Base-by-base conservation (phyloP, 495 filamentous ascomycete genomes). In the Aspergillus panamensis region DNA sequence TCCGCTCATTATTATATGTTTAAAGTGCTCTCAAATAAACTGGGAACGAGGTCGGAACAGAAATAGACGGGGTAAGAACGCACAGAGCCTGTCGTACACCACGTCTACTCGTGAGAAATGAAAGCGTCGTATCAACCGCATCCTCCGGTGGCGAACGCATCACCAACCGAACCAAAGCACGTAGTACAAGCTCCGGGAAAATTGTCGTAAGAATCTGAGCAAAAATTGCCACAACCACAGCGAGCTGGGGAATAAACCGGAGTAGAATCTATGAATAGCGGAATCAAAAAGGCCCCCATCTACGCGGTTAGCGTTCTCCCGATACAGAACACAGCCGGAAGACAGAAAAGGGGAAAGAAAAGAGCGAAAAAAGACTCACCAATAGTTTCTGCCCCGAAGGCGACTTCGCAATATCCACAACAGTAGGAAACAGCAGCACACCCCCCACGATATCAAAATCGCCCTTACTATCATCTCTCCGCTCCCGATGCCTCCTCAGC, bases 351-450 rank as follows among this genome's bases (percentile, higher is more conserved):
- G 21, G n/a, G 13, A 16, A 33, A 32, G 32, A 30, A 9, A 5
- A 45, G 30, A 32, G 29, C 44, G 33, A 17, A 53, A 37, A 39
- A 39, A 33, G 29, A 66, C 71, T 25, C 61, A 82, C 81, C 45
- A 68, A 77, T 30, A 89, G 68, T 58, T 83, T 81, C 57, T 71
- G 70, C 2, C 90, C 91, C 12, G 72, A 82, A 0, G 84, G 78
- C 14, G 85, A 89, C 45, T 76, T 66, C 2, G 88, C 84, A 53
- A 96, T 85, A 66, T 92, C 82, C 16, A 86, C 79, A 37, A 96
- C 80, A 8, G 91, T 90, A 3, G 91, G 88, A 66, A 92, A 93
- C 1, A 96, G 70, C 56, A 91, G 76, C 21, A 91, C 78, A 3
- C 78, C 88, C 0, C 81, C 84, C 42, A 78, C 57, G 65, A 87